Conservation (phyloP, 257 asterid genomes). For the Plectranthus barbatus region DNA sequence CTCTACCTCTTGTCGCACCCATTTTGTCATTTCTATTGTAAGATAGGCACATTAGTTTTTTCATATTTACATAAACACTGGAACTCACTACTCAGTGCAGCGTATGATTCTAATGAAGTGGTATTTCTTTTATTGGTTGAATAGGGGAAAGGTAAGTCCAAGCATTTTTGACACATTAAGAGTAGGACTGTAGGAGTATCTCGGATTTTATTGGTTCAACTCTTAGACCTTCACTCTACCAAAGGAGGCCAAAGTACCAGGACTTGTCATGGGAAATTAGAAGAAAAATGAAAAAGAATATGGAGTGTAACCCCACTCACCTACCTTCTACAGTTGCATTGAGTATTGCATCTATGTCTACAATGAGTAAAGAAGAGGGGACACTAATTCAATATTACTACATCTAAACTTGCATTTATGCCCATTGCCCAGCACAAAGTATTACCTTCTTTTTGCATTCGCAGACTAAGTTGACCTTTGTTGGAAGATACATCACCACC, state of each 20-base stretch:
- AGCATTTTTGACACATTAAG: not conserved
- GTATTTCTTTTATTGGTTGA: not conserved
- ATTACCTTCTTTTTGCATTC: constrained; percentile 98
- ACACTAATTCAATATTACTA: not conserved
- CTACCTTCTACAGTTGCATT: not conserved
- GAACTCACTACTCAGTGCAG: not conserved
- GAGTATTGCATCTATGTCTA: not conserved
- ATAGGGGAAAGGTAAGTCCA: not conserved
- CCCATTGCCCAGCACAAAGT: not conserved
- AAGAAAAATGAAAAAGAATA: not conserved
- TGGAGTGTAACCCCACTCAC: not conserved
- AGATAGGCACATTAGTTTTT: too few species aligned
- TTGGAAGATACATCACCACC: constrained; percentile 40
- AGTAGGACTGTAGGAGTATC: not conserved
- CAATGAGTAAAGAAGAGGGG: not conserved
- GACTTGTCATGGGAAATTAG: not conserved
- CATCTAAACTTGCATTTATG: not conserved
- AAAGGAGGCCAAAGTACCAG: not conserved
- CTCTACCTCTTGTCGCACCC: not conserved
- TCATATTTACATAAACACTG: not conserved
- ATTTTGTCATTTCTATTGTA: too few species aligned
- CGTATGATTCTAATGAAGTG: not conserved
- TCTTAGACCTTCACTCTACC: not conserved
- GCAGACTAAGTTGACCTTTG: constrained; percentile 89
- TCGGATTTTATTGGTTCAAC: not conserved